Evolutionary conservation across 2,329 filamentous ascomycete species (phyloP), one percentile per base, ranked within the genome.

Genomic region (Pseudogymnoascus sp.): DNA sequence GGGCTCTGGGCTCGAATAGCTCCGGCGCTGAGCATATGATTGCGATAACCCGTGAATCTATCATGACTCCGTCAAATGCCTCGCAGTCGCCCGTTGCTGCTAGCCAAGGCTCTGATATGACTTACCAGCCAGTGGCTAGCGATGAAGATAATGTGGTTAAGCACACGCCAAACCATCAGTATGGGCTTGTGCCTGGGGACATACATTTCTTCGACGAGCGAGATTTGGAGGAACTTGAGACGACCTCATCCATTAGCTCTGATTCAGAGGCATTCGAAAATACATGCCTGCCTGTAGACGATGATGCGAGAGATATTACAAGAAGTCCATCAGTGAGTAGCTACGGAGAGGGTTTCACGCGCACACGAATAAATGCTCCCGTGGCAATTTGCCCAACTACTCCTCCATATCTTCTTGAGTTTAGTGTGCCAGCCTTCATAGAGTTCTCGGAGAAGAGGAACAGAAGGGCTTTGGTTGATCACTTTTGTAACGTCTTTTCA

Each of bases 401-500:
- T 49, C 23, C 19, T 45, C 42, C 42, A 28, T 9, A 5, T 28
- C 73, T 78, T 4, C 72, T 83, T 8, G 82, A 84, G 39, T 83
- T 85, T 64, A 74, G 74, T 63, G 69, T 78, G 7, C 83, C 83
- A 0, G 74, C 75, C 1, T 86, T 84, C 67, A 76, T 77, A 55
- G 84, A 87, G 63, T 86, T 86, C 68, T 81, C 82, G 2, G 76
- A 78, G 9, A 78, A 77, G 12, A 77, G 76, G 25, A 82, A 83
- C 66, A 78, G 83, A 4, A 79, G 84, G 8, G 79, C 77, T 2
- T 74, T 87, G 23, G 76, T 87, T 11, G 82, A 84, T 65, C 83
- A 87, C 72, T 87, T 87, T 67, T 84, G 82, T 75, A 85, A 84
- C 65, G 81, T 85, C 11, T 71, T 87, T 19, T 86, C 84, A 0